Evolutionary conservation across 805 yeast genomes (phyloP), one percentile per base, ranked within the genome.

Genomic region (Saccharomycopsis fermentans): DNA sequence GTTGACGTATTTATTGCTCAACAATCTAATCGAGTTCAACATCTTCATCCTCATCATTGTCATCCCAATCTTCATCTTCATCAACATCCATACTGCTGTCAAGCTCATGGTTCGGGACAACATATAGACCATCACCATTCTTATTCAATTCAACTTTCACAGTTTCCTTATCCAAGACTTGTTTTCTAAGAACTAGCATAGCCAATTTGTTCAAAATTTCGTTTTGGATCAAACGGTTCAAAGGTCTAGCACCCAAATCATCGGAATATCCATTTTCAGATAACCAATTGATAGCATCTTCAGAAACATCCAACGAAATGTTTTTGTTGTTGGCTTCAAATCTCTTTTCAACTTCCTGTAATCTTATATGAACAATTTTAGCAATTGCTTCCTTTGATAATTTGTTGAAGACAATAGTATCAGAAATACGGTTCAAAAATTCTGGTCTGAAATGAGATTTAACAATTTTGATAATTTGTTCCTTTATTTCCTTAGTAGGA

Each of bases 231-330:
- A 94, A 80, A 67, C 98, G 83, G 76, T 87, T 87, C 74, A 94
- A 80, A 60, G 99, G 99, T 71, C 99, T 81, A 6, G 99, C 99
- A 74, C 99, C 99, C 71, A 94, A 77, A 71, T 92, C 96, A 59
- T 85, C 80, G 27, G 96, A 89, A 74, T 91, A 94, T 55, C 99
- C 99, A 66, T 89, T 75, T 66, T 79, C 81, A 65, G 95, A 84
- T 64, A 94, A 76, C 77, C 84, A 94, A 56, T 87, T 90, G 66
- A 87, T 74, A 3, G 97, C 96, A 9, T 77, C 83, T 52, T 81
- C 83, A 57, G 84, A 83, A n/a, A 92, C 81, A 32, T 84, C 81
- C 67, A 94, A 80, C 34, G 78, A 77, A 67, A 92, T 78, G 55
- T 81, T 76, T 76, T 88, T 90, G 68, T 92, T 96, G 71, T 87